phyloP scores from a whole-genome alignment of 371 early-diverging fungal species.

The Caulochytrium protostelioides region DNA sequence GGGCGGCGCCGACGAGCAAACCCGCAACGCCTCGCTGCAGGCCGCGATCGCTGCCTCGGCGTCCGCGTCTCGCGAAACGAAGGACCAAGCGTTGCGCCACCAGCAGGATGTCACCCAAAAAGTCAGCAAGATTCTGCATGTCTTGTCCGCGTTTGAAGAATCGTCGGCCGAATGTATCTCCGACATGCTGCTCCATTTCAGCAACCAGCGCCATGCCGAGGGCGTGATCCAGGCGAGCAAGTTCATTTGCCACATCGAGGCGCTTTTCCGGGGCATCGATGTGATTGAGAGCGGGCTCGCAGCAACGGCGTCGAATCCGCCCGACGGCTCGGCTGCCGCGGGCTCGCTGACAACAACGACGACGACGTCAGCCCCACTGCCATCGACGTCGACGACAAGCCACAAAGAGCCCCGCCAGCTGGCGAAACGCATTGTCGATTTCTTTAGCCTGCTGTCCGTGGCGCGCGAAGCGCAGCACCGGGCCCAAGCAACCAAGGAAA shows the following conservation, averaged over 20 bases:
- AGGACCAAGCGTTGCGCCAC: too few relatives aligned
- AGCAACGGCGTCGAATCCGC: too few relatives aligned
- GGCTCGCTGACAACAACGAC: too few relatives aligned
- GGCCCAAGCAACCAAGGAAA: slow-evolving; percentile 54
- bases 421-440: slow-evolving; percentile 70
- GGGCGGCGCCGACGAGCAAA: too few relatives aligned
- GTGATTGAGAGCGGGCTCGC: slow-evolving; percentile 41
- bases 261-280: slow-evolving; percentile 75
- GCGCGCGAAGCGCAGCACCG: slow-evolving; percentile 35
- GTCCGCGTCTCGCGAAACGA: too few relatives aligned
- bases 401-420: slow-evolving; percentile 65
- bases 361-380: too few relatives aligned
- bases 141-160: slow-evolving; percentile 86
- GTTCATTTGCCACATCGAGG: slow-evolving; percentile 81
- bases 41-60: too few relatives aligned
- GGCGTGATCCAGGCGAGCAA: slow-evolving; percentile 70
- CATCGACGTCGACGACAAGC: slow-evolving; percentile 2
- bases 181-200: slow-evolving; percentile 80
- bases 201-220: slow-evolving; percentile 55
- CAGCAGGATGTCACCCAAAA: slow-evolving; percentile 57
- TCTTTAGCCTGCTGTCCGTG: slow-evolving; percentile 70
- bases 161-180: slow-evolving; percentile 90
- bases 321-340: too few relatives aligned
- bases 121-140: slow-evolving; percentile 73
- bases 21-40: too few relatives aligned